Conservation (phyloP, 345 rosid species). For the Salix purpurea region DNA sequence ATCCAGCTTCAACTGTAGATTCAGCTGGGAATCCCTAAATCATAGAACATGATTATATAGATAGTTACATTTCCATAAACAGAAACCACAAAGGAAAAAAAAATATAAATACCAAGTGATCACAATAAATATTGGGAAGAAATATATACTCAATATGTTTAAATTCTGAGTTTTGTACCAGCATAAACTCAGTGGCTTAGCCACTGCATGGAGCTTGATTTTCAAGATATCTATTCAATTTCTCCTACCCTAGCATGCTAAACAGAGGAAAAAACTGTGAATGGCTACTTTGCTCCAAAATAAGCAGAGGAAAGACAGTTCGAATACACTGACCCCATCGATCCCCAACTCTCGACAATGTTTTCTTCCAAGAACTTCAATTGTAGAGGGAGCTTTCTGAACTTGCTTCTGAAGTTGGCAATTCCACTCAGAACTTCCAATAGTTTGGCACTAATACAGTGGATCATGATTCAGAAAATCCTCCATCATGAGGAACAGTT, state of each 20-base stretch:
- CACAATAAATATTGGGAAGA: not conserved
- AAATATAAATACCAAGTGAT: not conserved
- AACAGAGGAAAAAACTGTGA: not conserved
- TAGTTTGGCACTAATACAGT: constrained; percentile 38
- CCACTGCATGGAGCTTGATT: not conserved
- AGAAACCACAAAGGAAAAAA: not conserved
- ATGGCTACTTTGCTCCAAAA: not conserved
- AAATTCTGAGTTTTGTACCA: not conserved
- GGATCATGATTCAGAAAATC: constrained; percentile 5
- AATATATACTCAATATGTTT: not conserved
- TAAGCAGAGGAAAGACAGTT: not conserved
- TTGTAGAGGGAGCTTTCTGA: constrained; percentile 47
- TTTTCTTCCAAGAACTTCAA: constrained; percentile 50
- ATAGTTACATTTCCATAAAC: not conserved
- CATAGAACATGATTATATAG: constrained; percentile 10
- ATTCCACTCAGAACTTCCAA: constrained; percentile 46
- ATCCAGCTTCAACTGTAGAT: constrained; percentile 42
- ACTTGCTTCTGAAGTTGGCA: constrained; percentile 38
- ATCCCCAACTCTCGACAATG: constrained; percentile 46
- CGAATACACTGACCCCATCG: constrained; percentile 48
- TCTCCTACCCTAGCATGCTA: not conserved
- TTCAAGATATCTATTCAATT: not conserved
- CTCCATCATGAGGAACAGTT: not conserved
- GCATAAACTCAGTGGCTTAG: too few species aligned
- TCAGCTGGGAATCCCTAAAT: constrained; percentile 49